Evolutionary conservation across 306 rosid species (phyloP), one percentile per base, ranked within the genome.

Genomic region (Acacia crassicarpa): DNA sequence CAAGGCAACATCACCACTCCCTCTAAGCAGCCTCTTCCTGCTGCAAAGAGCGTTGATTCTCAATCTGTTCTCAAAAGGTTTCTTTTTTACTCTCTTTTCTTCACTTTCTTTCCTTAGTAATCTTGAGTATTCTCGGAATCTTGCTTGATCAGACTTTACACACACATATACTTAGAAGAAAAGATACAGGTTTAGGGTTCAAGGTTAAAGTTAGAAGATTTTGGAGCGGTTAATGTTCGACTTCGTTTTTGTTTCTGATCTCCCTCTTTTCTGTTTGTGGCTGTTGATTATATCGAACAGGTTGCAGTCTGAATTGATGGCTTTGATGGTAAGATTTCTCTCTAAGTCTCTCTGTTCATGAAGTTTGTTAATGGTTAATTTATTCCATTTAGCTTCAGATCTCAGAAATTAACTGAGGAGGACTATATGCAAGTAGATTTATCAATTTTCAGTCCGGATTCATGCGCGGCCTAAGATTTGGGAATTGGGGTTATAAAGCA

Each of bases 301-400:
- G 93, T 77, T 96, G 87, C 98, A 93, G 76, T 96, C 99, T 81
- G 99, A 93, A 75, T 81, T 96, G 83, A 96, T 93, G 99, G 96
- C 98, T 45, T 81, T 96, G 80, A 96, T 96, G 99, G 99, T 96
- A 86, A 89, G 88, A 86, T 72, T 1, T 48, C 48, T 45, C 22
- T 30, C 41, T 0, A 43, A 0, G 5, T 53, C n/a, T 78, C 48
- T 41, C 48, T 38, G 11, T 10, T 27, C 2, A 12, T 25, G 8
- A n/a, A 10, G 12, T 22, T 58, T 22, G 27, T 54, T 20, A 54
- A 20, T 20, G 7, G 11, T 54, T 54, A 2, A 54, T 10, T 58
- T 58, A 22, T 9, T 40, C 9, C 44, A 66, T 66, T 33, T 66
- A 5, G 71, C 44, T 66, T 32, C 5, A 6, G 5, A 14, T 32